phyloP scores from a whole-genome alignment of 306 rosid genomes.

The Acacia acuminata region DNA sequence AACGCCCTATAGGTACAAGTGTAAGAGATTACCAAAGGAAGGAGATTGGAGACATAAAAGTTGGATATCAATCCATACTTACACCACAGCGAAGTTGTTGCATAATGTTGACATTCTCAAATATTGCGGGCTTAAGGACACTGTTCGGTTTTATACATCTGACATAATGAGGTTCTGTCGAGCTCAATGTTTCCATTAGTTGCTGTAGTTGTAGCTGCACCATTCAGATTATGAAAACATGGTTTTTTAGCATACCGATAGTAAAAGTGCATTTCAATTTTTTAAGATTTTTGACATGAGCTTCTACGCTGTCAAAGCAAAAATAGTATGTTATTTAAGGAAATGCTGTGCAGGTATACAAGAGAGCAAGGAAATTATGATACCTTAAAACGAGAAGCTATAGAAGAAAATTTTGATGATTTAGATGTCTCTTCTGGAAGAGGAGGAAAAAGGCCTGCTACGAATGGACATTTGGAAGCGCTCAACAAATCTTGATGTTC shows the following conservation, averaged over 20 bases:
- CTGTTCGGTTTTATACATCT: slow-evolving; percentile 99
- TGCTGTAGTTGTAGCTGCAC: slow-evolving; percentile 91
- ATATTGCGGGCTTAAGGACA: slow-evolving; percentile 92
- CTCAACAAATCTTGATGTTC: slow-evolving; percentile 93
- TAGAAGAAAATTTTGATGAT: slow-evolving; percentile 95
- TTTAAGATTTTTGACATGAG: slow-evolving; percentile 26
- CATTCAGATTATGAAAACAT: slow-evolving; percentile 32
- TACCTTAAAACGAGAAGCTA: slow-evolving; percentile 98
- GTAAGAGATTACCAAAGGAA: slow-evolving; percentile 28
- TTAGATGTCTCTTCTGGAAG: slow-evolving; percentile 91
- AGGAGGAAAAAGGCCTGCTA: slow-evolving; percentile 96
- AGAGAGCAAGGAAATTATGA: slow-evolving; percentile 20
- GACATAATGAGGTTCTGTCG: slow-evolving; percentile 95
- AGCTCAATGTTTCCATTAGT: slow-evolving; percentile 87
- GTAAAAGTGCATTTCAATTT: slow-evolving; percentile 31
- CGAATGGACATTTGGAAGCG: slow-evolving; percentile 91
- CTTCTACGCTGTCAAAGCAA: slow-evolving; percentile 22
- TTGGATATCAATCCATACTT: slow-evolving; percentile 49
- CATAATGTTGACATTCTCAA: slow-evolving; percentile 91
- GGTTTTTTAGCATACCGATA: slow-evolving; percentile 45
- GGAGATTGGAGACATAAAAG: slow-evolving; percentile 28
- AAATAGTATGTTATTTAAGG: slow-evolving; percentile 17
- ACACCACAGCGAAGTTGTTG: slow-evolving; percentile 99
- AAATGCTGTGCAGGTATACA: slow-evolving; percentile 11
- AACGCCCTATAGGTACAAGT: slow-evolving; percentile 73